Base-by-base conservation (phyloP, 352 stramenopile species). In the Phytophthora lateralis region DNA sequence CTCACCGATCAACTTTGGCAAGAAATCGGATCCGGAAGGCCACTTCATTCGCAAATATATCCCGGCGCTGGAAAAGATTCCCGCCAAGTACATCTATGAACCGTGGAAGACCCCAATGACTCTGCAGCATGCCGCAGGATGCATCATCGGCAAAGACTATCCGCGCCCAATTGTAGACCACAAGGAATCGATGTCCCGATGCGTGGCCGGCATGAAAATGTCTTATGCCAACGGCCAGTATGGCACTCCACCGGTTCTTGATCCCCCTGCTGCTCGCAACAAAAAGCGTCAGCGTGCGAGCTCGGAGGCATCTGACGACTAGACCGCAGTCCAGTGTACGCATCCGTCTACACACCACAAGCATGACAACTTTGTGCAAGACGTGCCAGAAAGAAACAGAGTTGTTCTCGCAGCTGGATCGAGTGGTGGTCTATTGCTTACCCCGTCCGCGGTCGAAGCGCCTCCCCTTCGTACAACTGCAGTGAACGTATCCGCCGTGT, bases 71-170 rank as follows among this genome's bases (percentile, higher is more conserved):
- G 71, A 71, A 24, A 81, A 98, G 7, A 90, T 98, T 55, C 96
- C 96, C 6, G 70, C 74, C 32, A 98, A 98, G 77, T 98, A 98
- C 73, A 99, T 99, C 39, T 99, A 98, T 70, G 94, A 98, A 65
- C 97, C 96, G 3, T 99, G 96, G 97, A 98, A 97, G 46, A 94
- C 96, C 20, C 95, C 96, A 3, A 55, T 88, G 41, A 81, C 68
- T 24, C 78, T 98, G 15, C 93, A 97, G 57, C 76, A 92, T 34
- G 73, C 81, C 24, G 81, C 78, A 11, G 85, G 86, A 2, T 97
- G 90, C 65, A 69, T 94, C 10, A 87, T 97, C 27, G 96, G 95
- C 18, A 87, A 89, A 52, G 85, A 98, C 71, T 99, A 99, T 66
- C 96, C 97, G 4, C 80, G 89, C 45, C 95, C 92, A 2, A 98